A percentile compares a stretch with the other conserved stretches of the same genome.
phyloP scores from a whole-genome alignment of 805 yeast genomes.

The Kregervanrija delftensis region DNA sequence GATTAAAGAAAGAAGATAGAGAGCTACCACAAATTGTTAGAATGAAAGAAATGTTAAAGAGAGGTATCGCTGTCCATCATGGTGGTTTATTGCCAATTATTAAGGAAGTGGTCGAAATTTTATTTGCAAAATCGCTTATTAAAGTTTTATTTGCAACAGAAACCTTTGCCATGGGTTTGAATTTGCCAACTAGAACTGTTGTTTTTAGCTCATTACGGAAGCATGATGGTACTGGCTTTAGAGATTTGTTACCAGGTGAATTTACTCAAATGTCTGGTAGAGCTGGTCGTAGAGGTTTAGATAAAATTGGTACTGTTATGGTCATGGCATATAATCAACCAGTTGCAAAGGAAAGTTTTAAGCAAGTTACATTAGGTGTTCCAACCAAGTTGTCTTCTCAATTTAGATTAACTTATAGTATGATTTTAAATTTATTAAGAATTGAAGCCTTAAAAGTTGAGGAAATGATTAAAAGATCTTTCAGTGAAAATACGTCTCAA shows the following conservation, averaged over 20 bases:
- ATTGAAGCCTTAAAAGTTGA: constrained; percentile 95
- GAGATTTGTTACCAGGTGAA: constrained; percentile 89
- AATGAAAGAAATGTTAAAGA: constrained; percentile 70
- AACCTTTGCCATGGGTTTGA: constrained; percentile 98
- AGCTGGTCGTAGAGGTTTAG: constrained; percentile 97
- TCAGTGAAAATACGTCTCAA: constrained; percentile 86
- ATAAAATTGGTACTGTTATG: constrained; percentile 89
- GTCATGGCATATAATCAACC: constrained; percentile 79
- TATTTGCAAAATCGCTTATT: constrained; percentile 79
- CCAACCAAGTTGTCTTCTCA: constrained; percentile 90
- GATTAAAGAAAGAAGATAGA: constrained; percentile 87
- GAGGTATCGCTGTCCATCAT: constrained; percentile 98
- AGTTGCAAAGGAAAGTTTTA: constrained; percentile 48
- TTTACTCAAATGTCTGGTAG: constrained; percentile 99
- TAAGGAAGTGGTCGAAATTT: constrained; percentile 90
- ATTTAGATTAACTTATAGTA: constrained; percentile 89
- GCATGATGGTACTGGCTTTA: constrained; percentile 81
- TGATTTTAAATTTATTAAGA: constrained; percentile 86
- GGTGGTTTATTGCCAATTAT: constrained; percentile 89
- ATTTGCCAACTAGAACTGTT: constrained; percentile 93
- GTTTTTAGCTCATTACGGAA: constrained; percentile 80
- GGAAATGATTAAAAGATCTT: constrained; percentile 95
- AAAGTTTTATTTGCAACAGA: constrained; percentile 95
- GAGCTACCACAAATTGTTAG: constrained; percentile 86
- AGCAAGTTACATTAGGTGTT: constrained; percentile 77